A percentile compares a stretch with the other conserved stretches of the same genome.
phyloP scores from a whole-genome alignment of 2,329 filamentous ascomycete genomes.

The Hypoxylon sp. region DNA sequence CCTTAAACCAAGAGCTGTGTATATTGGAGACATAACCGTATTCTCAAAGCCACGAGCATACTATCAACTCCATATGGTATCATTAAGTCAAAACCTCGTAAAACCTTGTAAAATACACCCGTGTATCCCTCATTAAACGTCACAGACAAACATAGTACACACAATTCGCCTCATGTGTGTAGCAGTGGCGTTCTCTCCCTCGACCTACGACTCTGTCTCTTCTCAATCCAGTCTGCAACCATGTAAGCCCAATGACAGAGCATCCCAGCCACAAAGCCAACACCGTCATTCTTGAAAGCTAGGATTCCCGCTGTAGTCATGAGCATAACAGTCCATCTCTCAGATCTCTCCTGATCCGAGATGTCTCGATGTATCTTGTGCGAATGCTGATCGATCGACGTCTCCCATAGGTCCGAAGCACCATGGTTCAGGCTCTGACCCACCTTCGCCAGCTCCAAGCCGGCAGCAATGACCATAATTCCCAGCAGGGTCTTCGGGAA shows the following conservation, averaged over 20 bases:
- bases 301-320: conserved; percentile 85
- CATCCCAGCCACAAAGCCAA: conserved; percentile 87
- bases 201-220: conserved; percentile 35
- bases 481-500: conserved; percentile 86
- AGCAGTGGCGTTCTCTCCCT: conserved; percentile 54
- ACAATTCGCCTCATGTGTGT: conserved; percentile 26
- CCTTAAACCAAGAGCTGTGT: neutral
- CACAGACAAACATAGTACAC: neutral
- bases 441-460: conserved; percentile 87
- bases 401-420: conserved; percentile 70
- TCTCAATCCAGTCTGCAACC: conserved; percentile 57
- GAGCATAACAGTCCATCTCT: conserved; percentile 91
- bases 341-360: conserved; percentile 75
- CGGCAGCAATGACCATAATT: conserved; percentile 90
- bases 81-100: conserved; percentile 11
- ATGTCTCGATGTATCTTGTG: conserved; percentile 64
- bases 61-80: conserved; percentile 3
- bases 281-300: conserved; percentile 89
- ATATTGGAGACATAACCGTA: neutral
- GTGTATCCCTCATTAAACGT: neutral
- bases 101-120: neutral
- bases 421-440: conserved; percentile 86
- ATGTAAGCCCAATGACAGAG: conserved; percentile 79
- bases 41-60: neutral
- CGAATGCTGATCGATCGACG: conserved; percentile 57